Evolutionary conservation across 805 yeast genomes (phyloP), one percentile per base, ranked within the genome.

Genomic region (Hanseniaspora thailandica): DNA sequence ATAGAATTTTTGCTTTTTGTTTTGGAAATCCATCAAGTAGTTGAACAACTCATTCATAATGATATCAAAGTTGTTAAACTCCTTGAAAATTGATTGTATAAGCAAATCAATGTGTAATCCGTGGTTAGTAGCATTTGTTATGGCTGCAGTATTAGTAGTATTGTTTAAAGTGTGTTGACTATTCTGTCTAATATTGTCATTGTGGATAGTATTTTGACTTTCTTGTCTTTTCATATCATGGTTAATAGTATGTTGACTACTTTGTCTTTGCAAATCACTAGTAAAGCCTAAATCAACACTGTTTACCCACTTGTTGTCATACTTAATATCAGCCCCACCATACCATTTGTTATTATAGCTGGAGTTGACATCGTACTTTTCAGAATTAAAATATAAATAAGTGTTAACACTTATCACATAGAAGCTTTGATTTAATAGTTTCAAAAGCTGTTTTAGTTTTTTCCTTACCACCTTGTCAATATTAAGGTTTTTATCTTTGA

Each of bases 331-430:
- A 10, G 12, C 25, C 13, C 15, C 25, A 13, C 25, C 20, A 15
- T 22, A 22, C 28, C 23, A 12, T 38, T 35, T 6, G 31, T 45
- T 22, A 45, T 46, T 28, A 38, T 20, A 30, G 40, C 47, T 26
- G 35, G 56, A 38, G 28, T 54, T 13, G 13, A 39, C 57, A 57
- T 25, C 56, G 47, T 47, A 41, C 15, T 47, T 47, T 25, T 41
- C 50, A 22, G 63, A 59, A 47, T 71, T 69, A 51, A 83, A 69
- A 62, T 77, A 83, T n/a, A 84, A 62, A 47, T 76, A 71, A 8
- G 86, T 84, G 61, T 80, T 80, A 54, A 82, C 76, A 55, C 80
- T 78, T 54, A 84, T 73, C 55, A 79, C 83, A 2, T 86, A 76
- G 55, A 80, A 72, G 1, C 82, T 70, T 8, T 73, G 66, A 0